Conservation (phyloP, 495 filamentous ascomycete genomes). For the Penicillium alfredii region DNA sequence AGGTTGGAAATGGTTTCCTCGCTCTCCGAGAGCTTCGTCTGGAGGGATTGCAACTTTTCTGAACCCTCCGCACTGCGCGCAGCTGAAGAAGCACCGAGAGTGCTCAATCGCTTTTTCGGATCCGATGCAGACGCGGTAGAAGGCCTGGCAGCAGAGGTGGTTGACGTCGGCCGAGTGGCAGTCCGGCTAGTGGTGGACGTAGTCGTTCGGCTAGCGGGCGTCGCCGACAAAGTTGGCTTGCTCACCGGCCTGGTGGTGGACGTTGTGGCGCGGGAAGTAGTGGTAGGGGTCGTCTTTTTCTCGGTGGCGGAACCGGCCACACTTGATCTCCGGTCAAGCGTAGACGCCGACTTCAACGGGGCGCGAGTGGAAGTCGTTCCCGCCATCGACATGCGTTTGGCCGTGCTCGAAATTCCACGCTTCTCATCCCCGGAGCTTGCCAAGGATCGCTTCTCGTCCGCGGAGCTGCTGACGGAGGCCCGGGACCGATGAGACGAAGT, state of each 20-base stretch:
- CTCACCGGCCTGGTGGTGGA: constrained; percentile 20
- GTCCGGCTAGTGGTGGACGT: constrained; percentile 21
- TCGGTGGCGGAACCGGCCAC: constrained; percentile 31
- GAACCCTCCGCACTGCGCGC: constrained; percentile 26
- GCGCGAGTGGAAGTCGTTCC: constrained; percentile 32
- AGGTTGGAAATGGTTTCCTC: constrained; percentile 36
- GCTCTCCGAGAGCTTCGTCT: constrained; percentile 39
- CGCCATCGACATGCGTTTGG: constrained; percentile 45
- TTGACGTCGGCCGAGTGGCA: constrained; percentile 19
- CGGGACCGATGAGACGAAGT: constrained; percentile 41
- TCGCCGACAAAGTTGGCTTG: constrained; percentile 22
- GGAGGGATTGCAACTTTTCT: constrained; percentile 37
- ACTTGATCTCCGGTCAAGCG: constrained; percentile 37
- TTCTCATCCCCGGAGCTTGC: constrained; percentile 45
- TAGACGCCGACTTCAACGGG: constrained; percentile 34
- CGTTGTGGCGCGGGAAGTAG: constrained; percentile 26
- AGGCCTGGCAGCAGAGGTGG: constrained; percentile 20
- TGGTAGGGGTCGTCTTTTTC: constrained; percentile 25
- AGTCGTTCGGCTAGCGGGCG: constrained; percentile 24
- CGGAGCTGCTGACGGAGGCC: constrained; percentile 43
- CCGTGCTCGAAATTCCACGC: constrained; percentile 37
- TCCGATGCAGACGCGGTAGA: constrained; percentile 16
- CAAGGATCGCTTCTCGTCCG: constrained; percentile 42
- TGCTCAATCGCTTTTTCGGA: constrained; percentile 34
- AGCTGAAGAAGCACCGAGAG: constrained; percentile 14